Percentiles rank a stretch among this genome's conserved stretches.
Evolutionary conservation across 2,329 filamentous ascomycete genomes (phyloP).

Genomic region (Colletotrichum coccodes): DNA sequence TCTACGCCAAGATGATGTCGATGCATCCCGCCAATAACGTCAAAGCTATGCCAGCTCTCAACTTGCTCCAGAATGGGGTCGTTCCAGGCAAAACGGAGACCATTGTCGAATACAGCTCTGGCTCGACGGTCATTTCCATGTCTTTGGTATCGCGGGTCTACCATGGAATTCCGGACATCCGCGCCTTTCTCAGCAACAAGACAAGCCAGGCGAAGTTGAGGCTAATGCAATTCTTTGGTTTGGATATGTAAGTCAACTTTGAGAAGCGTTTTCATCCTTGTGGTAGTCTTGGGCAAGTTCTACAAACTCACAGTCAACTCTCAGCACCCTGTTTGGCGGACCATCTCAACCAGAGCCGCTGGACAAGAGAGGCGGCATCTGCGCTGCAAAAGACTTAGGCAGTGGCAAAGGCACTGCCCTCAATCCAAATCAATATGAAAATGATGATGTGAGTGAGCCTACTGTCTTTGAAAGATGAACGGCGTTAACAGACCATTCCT

Average conservation of each 20-base stretch:
- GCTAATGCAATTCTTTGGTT: conserved; percentile 69
- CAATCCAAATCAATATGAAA: conserved; percentile 68
- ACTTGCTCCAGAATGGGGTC: conserved; percentile 57
- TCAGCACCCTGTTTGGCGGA: conserved; percentile 65
- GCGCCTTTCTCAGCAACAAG: conserved; percentile 69
- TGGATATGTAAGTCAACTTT: conserved; percentile 55
- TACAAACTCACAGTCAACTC: not conserved
- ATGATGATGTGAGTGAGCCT: conserved; percentile 47
- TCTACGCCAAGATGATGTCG: conserved; percentile 75
- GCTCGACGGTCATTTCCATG: conserved; percentile 71
- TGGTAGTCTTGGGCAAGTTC: too few species aligned
- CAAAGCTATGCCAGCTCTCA: conserved; percentile 69
- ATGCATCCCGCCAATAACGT: conserved; percentile 73
- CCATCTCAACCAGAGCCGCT: conserved; percentile 66
- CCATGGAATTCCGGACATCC: conserved; percentile 60
- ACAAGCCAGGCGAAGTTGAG: conserved; percentile 62
- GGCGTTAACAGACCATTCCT: not conserved
- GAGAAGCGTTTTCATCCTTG: not conserved
- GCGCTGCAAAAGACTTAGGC: conserved; percentile 54
- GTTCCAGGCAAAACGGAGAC: conserved; percentile 56
- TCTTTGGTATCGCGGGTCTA: conserved; percentile 62
- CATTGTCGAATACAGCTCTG: conserved; percentile 70
- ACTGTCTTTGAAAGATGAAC: too few species aligned
- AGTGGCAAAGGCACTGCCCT: conserved; percentile 52
- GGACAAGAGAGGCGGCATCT: conserved; percentile 64